phyloP scores from a whole-genome alignment of 768 basidiomycete species.

The Epithele typhae region DNA sequence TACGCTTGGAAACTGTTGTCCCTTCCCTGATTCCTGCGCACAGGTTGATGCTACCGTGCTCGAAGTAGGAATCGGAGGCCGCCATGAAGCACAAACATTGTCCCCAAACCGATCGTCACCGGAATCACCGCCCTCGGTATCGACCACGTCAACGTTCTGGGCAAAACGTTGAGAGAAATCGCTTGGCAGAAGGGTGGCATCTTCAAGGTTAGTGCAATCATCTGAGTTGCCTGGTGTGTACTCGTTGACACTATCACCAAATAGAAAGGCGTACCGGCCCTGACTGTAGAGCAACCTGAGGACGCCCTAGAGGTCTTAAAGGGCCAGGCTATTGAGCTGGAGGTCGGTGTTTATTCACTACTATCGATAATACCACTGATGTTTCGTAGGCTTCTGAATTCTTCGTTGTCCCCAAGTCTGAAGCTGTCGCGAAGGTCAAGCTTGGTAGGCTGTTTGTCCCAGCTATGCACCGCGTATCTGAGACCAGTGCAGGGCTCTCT shows the following conservation, averaged over 20 bases:
- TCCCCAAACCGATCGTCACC: slow-evolving; percentile 85
- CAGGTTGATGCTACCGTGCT: slow-evolving; percentile 85
- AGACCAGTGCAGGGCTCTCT: slow-evolving; percentile 62
- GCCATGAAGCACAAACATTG: slow-evolving; percentile 95
- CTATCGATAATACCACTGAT: too few species aligned
- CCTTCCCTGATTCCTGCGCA: too few species aligned
- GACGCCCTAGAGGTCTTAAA: slow-evolving; percentile 68
- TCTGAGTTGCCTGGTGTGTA: background rate
- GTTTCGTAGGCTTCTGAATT: slow-evolving; percentile 68
- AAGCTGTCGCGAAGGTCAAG: slow-evolving; percentile 47
- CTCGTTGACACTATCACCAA: background rate
- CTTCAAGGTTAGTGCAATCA: slow-evolving; percentile 60
- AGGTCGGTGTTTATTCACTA: too few species aligned
- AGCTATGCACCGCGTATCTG: slow-evolving; percentile 1
- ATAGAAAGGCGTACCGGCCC: slow-evolving; percentile 78
- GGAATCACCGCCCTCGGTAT: slow-evolving; percentile 89
- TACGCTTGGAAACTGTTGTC: too few species aligned
- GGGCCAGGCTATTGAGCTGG: slow-evolving; percentile 58
- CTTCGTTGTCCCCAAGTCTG: slow-evolving; percentile 48
- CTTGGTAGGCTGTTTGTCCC: slow-evolving; percentile 46
- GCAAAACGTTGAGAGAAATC: slow-evolving; percentile 85
- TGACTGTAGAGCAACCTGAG: slow-evolving; percentile 73
- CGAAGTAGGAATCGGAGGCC: slow-evolving; percentile 95
- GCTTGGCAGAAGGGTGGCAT: slow-evolving; percentile 97
- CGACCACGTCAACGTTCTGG: slow-evolving; percentile 86